Base-by-base conservation (phyloP, 352 stramenopile species). In the Phytophthora uliginosa region DNA sequence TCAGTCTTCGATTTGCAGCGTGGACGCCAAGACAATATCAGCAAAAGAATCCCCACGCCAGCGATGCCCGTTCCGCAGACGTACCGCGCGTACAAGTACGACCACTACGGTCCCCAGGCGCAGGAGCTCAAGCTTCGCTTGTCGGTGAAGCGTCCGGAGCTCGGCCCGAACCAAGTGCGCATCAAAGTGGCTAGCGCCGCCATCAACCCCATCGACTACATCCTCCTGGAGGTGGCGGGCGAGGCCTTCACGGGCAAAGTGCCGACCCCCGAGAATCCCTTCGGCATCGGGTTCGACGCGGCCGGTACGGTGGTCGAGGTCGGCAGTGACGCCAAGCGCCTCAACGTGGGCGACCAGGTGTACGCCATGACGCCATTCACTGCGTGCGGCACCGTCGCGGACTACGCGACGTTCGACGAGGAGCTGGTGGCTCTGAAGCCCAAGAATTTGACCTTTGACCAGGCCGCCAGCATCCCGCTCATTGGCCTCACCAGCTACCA, bases 361-460 rank as follows among this genome's bases (percentile, higher is more conserved):
- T 82, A 72, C 59, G 63, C 55, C 31, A 79, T 74, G 63, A 53
- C 66, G 31, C 38, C 50, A 2, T 79, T 79, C 67, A 20, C 38
- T 15, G 52, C 51, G 24, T 61, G 57, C 22, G 80, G 75, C 28
- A 66, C 75, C 8, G 74, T 85, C 17, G 77, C 77, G 7, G 80
- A 88, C 63, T 88, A 67, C 65, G 51, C 75, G 1, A 36, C 53
- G 9, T 22, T 79, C 7, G 72, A 79, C n/a, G 71, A 68, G n/a
- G 42, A 80, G 28, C 71, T 73, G 9, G 73, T 92, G 38, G 79
- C 79, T 0, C 60, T 61, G 15, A 92, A 90, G 63, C 82, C 82
- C 2, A 76, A 47, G 28, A 83, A 66, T 22, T 48, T 85, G 12
- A 77, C 65, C 33, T 89, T 89, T 38, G 71, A 83, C 13, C 38